These are phyloP conservation scores for Penicillium canariense DNA, from an alignment of 495 filamentous ascomycete species.

Conservation along the genomic window DNA sequence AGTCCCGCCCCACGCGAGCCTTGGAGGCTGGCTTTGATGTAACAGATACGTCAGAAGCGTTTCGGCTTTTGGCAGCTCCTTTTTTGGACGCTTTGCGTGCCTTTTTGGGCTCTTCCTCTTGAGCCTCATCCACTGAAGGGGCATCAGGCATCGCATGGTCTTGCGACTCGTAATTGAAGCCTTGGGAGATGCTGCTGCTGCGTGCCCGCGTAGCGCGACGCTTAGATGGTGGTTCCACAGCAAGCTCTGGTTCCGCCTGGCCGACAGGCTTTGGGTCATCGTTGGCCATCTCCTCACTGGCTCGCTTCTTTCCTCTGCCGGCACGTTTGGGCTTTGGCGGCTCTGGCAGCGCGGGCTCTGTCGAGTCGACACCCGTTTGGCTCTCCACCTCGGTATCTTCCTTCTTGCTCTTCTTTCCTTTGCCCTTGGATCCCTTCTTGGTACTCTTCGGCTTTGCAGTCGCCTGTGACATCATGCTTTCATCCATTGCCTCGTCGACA, in stretches of 20 bases:
- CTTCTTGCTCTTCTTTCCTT: constrained; percentile 54
- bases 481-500: constrained; percentile 56
- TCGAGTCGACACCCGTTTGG: constrained; percentile 32
- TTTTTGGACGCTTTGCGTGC: constrained; percentile 45
- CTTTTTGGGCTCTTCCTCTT: constrained; percentile 34
- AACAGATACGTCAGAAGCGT: constrained; percentile 52
- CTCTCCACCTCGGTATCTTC: constrained; percentile 54
- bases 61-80: constrained; percentile 44
- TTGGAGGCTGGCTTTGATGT: constrained; percentile 40
- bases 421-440: constrained; percentile 46
- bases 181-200: constrained; percentile 35
- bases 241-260: constrained; percentile 33
- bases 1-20: constrained; percentile 50
- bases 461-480: constrained; percentile 60
- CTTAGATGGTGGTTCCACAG: constrained; percentile 59
- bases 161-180: constrained; percentile 15
- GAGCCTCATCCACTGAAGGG: constrained; percentile 20
- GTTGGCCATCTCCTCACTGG: constrained; percentile 59
- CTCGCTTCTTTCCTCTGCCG: constrained; percentile 61
- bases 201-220: constrained; percentile 60
- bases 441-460: constrained; percentile 52
- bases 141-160: constrained; percentile 26
- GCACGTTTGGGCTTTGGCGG: constrained; percentile 42
- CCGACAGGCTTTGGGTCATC: constrained; percentile 30
- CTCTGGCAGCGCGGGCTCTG: constrained; percentile 30